Evolutionary conservation across 164 flowering plant genomes (phyloP), one percentile per base, ranked within the genome.

Genomic region (Hamamelis virginiana): DNA sequence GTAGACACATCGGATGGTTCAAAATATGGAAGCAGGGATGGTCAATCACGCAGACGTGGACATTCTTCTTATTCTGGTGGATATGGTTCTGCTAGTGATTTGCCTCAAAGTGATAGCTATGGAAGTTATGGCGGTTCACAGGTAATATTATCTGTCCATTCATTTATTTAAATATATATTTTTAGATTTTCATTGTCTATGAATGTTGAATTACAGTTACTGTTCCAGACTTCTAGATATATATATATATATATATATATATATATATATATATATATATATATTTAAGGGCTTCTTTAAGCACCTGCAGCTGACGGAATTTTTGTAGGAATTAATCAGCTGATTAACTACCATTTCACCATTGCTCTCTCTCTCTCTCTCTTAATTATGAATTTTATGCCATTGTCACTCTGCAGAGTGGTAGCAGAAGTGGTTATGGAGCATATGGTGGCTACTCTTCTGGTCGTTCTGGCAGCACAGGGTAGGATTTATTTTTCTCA

Each of bases 21-120:
- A 62, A 84, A 71, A 73, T 85, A 88, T 84, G 89, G 83, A 48
- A 78, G 79, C 66, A 79, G 83, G 69, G 89, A 85, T 19, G 50
- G 82, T 62, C 85, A 70, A 74, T 58, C 78, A 25, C 83, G 81
- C 81, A 84, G 83, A 14, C 84, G 83, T 75, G 85, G 88, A 11
- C 73, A 78, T 68, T 77, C 53, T 65, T 65, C 87, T 53, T 81
- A 82, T 71, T 75, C 86, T 19, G 63, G 81, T 77, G 85, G 84
- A 51, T 85, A 83, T 81, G 86, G 88, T 70, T 70, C 83, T 28
- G 57, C 6, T 2, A 33, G 73, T 80, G 91, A 86, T 72, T 19
- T 81, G 65, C 76, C 84, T 21, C 68, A 74, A 57, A 46, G 52
- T 67, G 89, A 83, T 50, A 51, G 69, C 12, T 83, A 84, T 74